A percentile compares a stretch with the other conserved stretches of the same genome.
Evolutionary conservation across 805 yeast species (phyloP).

Genomic region (Hanseniaspora meyeri): DNA sequence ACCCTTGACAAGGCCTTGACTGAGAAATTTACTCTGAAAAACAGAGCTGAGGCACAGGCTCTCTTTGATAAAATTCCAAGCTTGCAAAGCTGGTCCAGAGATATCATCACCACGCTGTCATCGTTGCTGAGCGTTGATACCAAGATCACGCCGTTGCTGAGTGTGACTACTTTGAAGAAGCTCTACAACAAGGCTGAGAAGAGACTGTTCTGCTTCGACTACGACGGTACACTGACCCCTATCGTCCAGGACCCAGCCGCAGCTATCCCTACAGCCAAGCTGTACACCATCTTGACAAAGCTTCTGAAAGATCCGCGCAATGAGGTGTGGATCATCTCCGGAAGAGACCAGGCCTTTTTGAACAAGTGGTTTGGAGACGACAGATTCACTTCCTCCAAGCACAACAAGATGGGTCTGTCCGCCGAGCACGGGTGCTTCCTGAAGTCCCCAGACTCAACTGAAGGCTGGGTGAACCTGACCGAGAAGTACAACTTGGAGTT

Average conservation of each 20-base stretch:
- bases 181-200: slow-evolving; percentile 50
- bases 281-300: slow-evolving; percentile 45
- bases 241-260: slow-evolving; percentile 97
- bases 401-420: slow-evolving; percentile 59
- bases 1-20: slow-evolving; percentile 57
- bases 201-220: slow-evolving; percentile 80
- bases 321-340: slow-evolving; percentile 89
- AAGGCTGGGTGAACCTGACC: slow-evolving; percentile 71
- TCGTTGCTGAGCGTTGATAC: slow-evolving; percentile 32
- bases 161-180: slow-evolving; percentile 50
- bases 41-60: slow-evolving; percentile 29
- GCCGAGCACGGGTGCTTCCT: slow-evolving; percentile 98
- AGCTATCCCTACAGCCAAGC: slow-evolving; percentile 77
- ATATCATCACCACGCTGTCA: slow-evolving; percentile 39
- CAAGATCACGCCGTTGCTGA: slow-evolving; percentile 66
- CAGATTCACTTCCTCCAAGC: slow-evolving; percentile 25
- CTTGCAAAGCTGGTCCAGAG: slow-evolving; percentile 67
- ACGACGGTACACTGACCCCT: slow-evolving; percentile 95
- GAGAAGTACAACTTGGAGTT: slow-evolving; percentile 68
- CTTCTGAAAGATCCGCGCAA: slow-evolving; percentile 67
- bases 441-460: slow-evolving; percentile 48
- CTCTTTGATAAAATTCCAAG: slow-evolving; percentile 59
- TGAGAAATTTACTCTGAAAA: slow-evolving; percentile 34
- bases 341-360: slow-evolving; percentile 83
- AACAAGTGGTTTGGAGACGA: slow-evolving; percentile 69